phyloP scores from a whole-genome alignment of 805 yeast species.

The Tetrapisispora nanseiensis region DNA sequence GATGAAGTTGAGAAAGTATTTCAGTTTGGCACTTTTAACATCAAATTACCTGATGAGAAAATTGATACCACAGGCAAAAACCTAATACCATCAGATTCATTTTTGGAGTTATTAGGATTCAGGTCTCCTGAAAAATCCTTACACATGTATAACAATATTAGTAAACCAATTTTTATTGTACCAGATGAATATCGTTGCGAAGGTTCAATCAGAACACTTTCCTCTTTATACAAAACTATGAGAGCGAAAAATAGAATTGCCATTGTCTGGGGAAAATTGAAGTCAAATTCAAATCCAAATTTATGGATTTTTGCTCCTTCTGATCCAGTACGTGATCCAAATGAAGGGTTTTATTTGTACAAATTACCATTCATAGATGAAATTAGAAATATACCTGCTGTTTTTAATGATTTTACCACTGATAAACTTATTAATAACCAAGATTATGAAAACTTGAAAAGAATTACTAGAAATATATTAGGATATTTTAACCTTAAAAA shows the following conservation, averaged over 20 bases:
- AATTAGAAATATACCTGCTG: conserved; percentile 51
- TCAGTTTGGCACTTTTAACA: conserved; percentile 38
- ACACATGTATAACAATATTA: conserved; percentile 42
- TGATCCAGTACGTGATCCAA: conserved; percentile 10
- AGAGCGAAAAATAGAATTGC: conserved; percentile 44
- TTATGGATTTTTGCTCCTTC: conserved; percentile 56
- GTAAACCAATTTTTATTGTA: conserved; percentile 52
- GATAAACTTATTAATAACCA: background rate
- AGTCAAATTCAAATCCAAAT: conserved; percentile 44
- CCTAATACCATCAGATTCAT: conserved; percentile 34
- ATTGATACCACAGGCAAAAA: conserved; percentile 27
- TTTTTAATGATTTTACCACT: conserved; percentile 5
- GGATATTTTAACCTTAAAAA: conserved; percentile 35
- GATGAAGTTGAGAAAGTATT: conserved; percentile 30
- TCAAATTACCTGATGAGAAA: conserved; percentile 33
- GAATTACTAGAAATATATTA: conserved; percentile 24
- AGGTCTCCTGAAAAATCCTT: conserved; percentile 35
- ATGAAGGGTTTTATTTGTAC: conserved; percentile 67
- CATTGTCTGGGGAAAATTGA: conserved; percentile 60
- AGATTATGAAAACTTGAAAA: conserved; percentile 18
- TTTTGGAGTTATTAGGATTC: conserved; percentile 61
- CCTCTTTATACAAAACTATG: conserved; percentile 57
- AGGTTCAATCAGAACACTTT: conserved; percentile 59
- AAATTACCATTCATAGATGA: conserved; percentile 70
- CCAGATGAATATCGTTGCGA: conserved; percentile 52